Percentiles rank a stretch among this genome's conserved stretches.
These are phyloP conservation scores for Acer yangbiense DNA, from an alignment of 345 rosid genomes.

Conservation along the genomic window DNA sequence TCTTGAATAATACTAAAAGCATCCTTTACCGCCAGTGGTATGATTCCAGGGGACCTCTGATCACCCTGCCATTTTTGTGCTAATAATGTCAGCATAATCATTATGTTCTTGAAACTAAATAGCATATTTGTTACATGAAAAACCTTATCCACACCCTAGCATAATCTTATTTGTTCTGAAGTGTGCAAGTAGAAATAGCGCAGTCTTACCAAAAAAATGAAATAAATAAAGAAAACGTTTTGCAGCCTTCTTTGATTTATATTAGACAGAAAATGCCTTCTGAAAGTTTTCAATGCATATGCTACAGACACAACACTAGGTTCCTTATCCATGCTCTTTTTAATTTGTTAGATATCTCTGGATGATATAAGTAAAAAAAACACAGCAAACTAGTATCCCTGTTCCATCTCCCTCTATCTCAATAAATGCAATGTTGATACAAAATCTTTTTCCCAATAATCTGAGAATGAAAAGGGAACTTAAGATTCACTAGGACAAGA, in stretches of 20 bases:
- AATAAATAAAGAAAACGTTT: not conserved
- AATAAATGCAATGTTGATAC: not conserved
- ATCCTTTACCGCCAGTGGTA: conserved; percentile 96
- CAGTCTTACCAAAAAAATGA: not conserved
- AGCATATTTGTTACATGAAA: not conserved
- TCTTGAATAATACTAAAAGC: conserved; percentile 97
- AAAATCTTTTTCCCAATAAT: not conserved
- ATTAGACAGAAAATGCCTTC: not conserved
- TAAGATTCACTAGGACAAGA: no score
- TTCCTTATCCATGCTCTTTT: not conserved
- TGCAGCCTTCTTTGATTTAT: not conserved
- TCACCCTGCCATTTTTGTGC: conserved; percentile 75
- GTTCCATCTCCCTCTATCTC: not conserved
- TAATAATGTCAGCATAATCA: conserved; percentile 10
- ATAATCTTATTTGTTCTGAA: not conserved
- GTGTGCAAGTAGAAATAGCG: not conserved
- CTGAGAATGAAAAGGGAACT: not conserved
- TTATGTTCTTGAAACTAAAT: conserved; percentile 8
- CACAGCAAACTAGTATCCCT: not conserved
- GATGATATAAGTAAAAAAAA: not conserved
- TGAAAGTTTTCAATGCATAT: not conserved
- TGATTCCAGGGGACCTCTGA: conserved; percentile 99
- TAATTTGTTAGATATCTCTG: not conserved
- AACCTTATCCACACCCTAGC: not conserved
- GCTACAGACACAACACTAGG: not conserved